These are phyloP conservation scores for Saccharomycopsis amapae DNA, from an alignment of 805 yeast genomes.

Conservation along the genomic window DNA sequence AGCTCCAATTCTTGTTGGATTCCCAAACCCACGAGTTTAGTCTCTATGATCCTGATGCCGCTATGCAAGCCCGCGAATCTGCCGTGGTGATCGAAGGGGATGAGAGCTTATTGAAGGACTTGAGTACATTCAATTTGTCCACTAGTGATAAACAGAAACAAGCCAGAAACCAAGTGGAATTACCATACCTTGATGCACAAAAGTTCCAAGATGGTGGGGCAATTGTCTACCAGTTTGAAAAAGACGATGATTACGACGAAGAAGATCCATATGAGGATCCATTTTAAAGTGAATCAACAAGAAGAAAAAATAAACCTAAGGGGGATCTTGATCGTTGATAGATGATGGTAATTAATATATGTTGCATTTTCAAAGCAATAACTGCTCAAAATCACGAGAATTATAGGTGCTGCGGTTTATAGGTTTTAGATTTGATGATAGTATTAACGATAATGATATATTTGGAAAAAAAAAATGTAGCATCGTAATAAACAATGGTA, in stretches of 20 bases:
- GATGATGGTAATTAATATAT: too few species aligned
- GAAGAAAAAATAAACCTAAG: too few species aligned
- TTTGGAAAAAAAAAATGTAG: too few species aligned
- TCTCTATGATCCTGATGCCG: constrained; percentile 22
- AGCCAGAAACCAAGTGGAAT: constrained; percentile 78
- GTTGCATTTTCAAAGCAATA: too few species aligned
- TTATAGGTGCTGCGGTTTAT: too few species aligned
- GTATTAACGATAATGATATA: too few species aligned
- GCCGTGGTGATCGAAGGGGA: too few species aligned
- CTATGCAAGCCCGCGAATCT: constrained; percentile 17
- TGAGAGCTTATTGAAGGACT: constrained; percentile 51
- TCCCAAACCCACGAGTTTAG: constrained; percentile 37
- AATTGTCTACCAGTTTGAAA: constrained; percentile 89
- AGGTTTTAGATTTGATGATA: too few species aligned
- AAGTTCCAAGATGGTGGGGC: constrained; percentile 78
- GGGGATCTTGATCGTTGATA: too few species aligned
- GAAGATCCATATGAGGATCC: constrained; percentile 98
- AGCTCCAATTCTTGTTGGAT: constrained; percentile 49
- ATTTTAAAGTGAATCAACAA: constrained; percentile 39
- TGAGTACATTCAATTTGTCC: constrained; percentile 83
- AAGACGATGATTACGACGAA: constrained; percentile 96
- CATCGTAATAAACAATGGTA: too few species aligned
- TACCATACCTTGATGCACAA: constrained; percentile 92
- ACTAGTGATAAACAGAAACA: constrained; percentile 67
- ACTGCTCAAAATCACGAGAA: too few species aligned